Evolutionary conservation across 176 grass and related monocot genomes (phyloP).

Genomic region (Tuctoria greenei): DNA sequence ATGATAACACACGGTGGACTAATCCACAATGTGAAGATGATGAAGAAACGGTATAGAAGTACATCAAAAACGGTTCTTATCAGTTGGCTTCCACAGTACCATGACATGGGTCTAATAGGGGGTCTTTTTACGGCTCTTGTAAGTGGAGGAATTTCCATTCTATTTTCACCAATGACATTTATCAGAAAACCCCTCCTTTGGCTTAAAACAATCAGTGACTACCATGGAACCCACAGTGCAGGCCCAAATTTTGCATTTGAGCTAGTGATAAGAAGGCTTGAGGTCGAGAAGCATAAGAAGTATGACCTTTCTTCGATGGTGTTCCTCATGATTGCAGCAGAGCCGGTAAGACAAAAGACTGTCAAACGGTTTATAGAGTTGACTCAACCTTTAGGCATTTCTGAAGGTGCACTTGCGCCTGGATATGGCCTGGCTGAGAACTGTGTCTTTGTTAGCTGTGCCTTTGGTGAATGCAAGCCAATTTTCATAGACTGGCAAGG

Average conservation of each 20-base stretch:
- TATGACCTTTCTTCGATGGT: conserved; percentile 71
- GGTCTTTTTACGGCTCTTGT: conserved; percentile 78
- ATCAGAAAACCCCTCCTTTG: conserved; percentile 74
- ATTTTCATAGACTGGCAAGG: conserved; percentile 69
- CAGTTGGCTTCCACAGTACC: conserved; percentile 84
- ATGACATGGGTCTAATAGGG: conserved; percentile 81
- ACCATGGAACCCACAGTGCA: conserved; percentile 68
- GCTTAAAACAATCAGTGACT: conserved; percentile 60
- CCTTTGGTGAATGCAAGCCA: conserved; percentile 69
- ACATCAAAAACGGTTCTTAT: conserved; percentile 66
- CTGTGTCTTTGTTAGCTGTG: conserved; percentile 69
- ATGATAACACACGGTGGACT: conserved; percentile 80
- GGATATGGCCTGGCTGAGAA: conserved; percentile 78
- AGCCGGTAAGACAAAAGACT: conserved; percentile 77
- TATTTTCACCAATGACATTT: conserved; percentile 78
- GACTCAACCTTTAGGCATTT: conserved; percentile 57
- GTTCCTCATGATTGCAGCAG: conserved; percentile 79
- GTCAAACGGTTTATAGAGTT: conserved; percentile 66
- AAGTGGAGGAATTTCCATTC: conserved; percentile 66
- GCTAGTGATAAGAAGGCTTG: conserved; percentile 62
- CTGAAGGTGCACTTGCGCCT: conserved; percentile 67
- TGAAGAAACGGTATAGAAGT: conserved; percentile 63
- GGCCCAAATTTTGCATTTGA: conserved; percentile 81
- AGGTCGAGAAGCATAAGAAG: conserved; percentile 42
- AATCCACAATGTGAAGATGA: conserved; percentile 76